phyloP scores from a whole-genome alignment of 768 basidiomycete species.

The Lactarius pseudohatsudake region DNA sequence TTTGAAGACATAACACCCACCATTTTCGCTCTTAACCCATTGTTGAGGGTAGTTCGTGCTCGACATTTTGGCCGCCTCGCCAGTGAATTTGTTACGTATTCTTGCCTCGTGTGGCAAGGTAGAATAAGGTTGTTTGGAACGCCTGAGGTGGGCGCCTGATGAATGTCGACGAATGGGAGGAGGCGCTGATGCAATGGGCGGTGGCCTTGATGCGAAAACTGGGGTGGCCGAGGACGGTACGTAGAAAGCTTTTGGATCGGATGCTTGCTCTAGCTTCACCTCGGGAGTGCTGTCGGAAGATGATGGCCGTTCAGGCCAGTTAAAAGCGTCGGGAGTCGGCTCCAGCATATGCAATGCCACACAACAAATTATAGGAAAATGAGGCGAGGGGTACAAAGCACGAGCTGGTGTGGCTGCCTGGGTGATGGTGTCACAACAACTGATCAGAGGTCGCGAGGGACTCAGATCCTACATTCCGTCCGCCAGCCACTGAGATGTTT shows the following conservation, averaged over 20 bases:
- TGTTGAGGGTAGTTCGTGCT: constrained; percentile 25
- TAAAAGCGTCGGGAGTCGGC: constrained; percentile 33
- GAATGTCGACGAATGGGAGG: constrained; percentile 25
- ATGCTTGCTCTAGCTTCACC: constrained; percentile 19
- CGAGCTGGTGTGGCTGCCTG: constrained; percentile 31
- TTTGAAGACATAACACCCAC: constrained; percentile 7
- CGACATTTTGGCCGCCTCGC: constrained; percentile 24
- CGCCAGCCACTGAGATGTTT: constrained; percentile 28
- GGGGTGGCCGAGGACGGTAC: constrained; percentile 41
- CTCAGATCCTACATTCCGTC: constrained; percentile 32
- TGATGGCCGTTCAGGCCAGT: constrained; percentile 34
- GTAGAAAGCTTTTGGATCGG: constrained; percentile 43
- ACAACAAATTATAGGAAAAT: constrained; percentile 27
- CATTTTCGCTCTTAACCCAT: constrained; percentile 28
- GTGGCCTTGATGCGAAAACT: constrained; percentile 26
- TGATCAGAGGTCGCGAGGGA: constrained; percentile 40
- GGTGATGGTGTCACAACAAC: constrained; percentile 32
- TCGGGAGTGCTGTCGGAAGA: constrained; percentile 31
- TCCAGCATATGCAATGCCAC: constrained; percentile 35
- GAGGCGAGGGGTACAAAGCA: constrained; percentile 22
- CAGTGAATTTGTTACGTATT: constrained; percentile 23
- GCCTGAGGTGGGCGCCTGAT: constrained; percentile 19
- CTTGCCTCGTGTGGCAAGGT: constrained; percentile 22
- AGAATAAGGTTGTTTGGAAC: constrained; percentile 29
- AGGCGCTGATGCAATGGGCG: constrained; percentile 14